Evolutionary conservation across 2,329 filamentous ascomycete species (phyloP).

Genomic region (Apiospora rasikravindrae): DNA sequence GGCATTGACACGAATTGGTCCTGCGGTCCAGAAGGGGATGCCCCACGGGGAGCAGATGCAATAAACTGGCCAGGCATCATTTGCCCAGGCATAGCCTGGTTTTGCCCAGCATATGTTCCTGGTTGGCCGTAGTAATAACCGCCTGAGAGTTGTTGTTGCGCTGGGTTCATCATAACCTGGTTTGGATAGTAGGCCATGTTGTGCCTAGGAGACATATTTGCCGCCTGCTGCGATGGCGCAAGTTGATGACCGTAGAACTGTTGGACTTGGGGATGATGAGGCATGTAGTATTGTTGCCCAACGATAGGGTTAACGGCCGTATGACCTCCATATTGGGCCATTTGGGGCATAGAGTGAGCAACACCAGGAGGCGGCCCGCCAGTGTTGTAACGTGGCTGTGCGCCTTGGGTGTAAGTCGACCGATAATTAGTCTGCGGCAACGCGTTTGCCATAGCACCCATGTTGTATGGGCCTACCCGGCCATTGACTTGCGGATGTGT

Average conservation of each 20-base stretch:
- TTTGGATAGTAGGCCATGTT: constrained; percentile 51
- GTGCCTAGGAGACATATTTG: constrained; percentile 42
- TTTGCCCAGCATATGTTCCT: constrained; percentile 43
- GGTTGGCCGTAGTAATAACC: constrained; percentile 52
- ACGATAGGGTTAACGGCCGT: constrained; percentile 43
- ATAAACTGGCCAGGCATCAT: constrained; percentile 44
- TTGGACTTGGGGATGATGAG: constrained; percentile 49
- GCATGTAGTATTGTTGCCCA: constrained; percentile 53
- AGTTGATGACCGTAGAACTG: constrained; percentile 51
- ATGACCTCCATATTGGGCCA: constrained; percentile 48
- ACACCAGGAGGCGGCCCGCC: constrained; percentile 41
- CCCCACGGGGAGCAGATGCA: constrained; percentile 27
- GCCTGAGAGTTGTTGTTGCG: constrained; percentile 40
- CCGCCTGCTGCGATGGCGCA: constrained; percentile 43
- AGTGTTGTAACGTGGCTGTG: constrained; percentile 38
- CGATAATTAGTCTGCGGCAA: constrained; percentile 50
- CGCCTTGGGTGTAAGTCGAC: constrained; percentile 43
- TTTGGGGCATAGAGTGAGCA: constrained; percentile 42
- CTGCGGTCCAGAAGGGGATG: constrained; percentile 30
- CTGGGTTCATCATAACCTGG: constrained; percentile 48
- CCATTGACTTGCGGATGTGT: constrained; percentile 36
- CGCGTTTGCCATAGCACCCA: constrained; percentile 50
- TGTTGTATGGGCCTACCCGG: constrained; percentile 50
- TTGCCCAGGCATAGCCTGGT: constrained; percentile 38
- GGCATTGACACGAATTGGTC: constrained; percentile 26